Evolutionary conservation across 495 filamentous ascomycete genomes (phyloP), one percentile per base, ranked within the genome.

Genomic region (Hypoxylon perforatum): DNA sequence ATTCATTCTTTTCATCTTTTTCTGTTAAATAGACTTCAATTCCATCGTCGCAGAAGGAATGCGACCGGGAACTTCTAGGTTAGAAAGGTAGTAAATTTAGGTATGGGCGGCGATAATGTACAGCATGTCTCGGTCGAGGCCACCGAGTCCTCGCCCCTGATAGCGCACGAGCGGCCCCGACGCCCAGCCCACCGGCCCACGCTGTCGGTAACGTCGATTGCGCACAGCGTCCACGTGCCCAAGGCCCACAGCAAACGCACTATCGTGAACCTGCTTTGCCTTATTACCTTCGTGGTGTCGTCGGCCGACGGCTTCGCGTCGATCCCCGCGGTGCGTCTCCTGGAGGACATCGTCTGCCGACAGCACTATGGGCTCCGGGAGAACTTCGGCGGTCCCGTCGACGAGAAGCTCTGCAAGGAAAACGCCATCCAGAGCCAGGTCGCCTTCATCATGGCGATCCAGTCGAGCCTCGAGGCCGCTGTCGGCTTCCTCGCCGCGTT

Each of bases 331-430:
- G 73, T 61, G 30, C 70, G 63, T 36, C 23, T 72, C 4, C 19
- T 75, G 10, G 70, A 75, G 14, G 75, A 79, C 57, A 61, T 75
- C 11, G 21, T 75, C 8, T 80, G 76, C 48, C 72, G 74, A 22
- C 63, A 73, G 25, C 70, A 78, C 50, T 77, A 74, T 46, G 60
- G 61, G 14, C 11, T 65, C 19, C 12, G 35, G 1, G 42, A 63
- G 28, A 46, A 38, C 28, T 18, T 63, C 1, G 45, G 53, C 14
- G 49, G 22, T 10, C 61, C 66, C 1, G 75, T 80, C 46, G 67
- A 75, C 44, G 77, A 78, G 76, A 45, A 56, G 5, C 28, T 72
- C 22, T 80, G 76, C 62, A 80, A 80, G 46, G 68, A 14, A 21
- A 59, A 74, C 28, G 50, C 60, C 15, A 73, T 80, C 25, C 77